Evolutionary conservation across 192 early-diverging fungal genomes (phyloP), one percentile per base, ranked within the genome.

Genomic region (Chytriomyces confervae): DNA sequence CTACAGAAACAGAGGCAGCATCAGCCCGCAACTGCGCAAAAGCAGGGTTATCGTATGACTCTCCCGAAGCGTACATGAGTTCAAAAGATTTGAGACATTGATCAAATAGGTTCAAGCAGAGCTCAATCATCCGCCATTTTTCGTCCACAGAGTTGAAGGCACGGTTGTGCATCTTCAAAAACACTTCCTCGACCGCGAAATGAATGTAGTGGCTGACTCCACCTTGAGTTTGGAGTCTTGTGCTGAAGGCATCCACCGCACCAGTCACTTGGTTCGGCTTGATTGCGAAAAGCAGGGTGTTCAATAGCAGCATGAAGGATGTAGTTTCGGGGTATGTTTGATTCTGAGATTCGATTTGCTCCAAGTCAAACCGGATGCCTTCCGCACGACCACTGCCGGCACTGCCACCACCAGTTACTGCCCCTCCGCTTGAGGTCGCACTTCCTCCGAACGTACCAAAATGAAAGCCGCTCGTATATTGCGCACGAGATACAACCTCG

Each of bases 261-360:
- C 71, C 78, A 2, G 69, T 67, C 46, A 61, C 23, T 29, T 79
- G 77, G 43, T 65, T 66, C 57, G 69, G 67, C 43, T 65, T 72
- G 43, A 79, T 13, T 5, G 78, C 65, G 18, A 61, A 18, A 84
- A 79, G 83, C 13, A 97, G 84, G 45, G 86, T 80, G 2, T 85
- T 84, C 11, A 99, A 77, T 4, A 99, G 88, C 7, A 84, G 79
- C 8, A 97, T 77, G 81, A 96, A 94, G 1, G 96, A 91, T 6
- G 94, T 78, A 7, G 94, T 96, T 83, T 97, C 93, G 1, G 94
- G 91, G 75, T 95, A 99, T 2, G 89, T 91, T 71, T 95, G 88
- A 49, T 87, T 91, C 6, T 85, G 85, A 0, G 90, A 70, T 79
- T 96, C 95, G 13, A 92, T 89, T 76, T 96, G 94, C 44, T 94